Evolutionary conservation across 257 asterid species (phyloP).

Genomic region (Solanum appendiculatum): DNA sequence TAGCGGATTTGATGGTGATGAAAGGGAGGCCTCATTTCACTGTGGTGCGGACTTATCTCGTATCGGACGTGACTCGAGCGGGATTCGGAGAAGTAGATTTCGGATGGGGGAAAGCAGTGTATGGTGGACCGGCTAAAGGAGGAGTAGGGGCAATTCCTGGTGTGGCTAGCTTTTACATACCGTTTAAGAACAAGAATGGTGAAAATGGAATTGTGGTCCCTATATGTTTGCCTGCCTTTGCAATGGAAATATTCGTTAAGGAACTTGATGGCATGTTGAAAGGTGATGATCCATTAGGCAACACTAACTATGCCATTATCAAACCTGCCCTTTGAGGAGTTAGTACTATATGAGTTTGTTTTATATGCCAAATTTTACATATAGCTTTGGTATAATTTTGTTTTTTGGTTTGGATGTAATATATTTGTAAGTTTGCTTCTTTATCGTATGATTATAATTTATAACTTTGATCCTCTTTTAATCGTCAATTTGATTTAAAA

Average conservation of each 20-base stretch:
- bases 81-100: constrained; percentile 49
- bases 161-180: constrained; percentile 32
- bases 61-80: constrained; percentile 35
- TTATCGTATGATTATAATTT: too few species aligned
- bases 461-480: too few species aligned
- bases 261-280: constrained; percentile 35
- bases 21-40: constrained; percentile 24
- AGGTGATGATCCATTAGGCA: not conserved
- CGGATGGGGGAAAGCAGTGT: constrained; percentile 59
- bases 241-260: constrained; percentile 43
- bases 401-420: too few species aligned
- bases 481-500: too few species aligned
- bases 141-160: constrained; percentile 51
- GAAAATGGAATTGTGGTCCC: constrained; percentile 50
- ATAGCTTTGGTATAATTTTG: not conserved
- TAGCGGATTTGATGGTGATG: constrained; percentile 23
- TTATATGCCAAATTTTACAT: not conserved
- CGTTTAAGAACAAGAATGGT: constrained; percentile 32
- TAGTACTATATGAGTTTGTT: not conserved
- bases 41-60: constrained; percentile 24
- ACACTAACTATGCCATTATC: not conserved
- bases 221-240: constrained; percentile 33
- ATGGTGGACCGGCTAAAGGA: constrained; percentile 54
- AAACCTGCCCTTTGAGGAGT: constrained; percentile 20
- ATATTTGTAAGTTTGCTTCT: too few species aligned